phyloP scores from a whole-genome alignment of 305 asterid genomes.

The Euphrasia arctica region DNA sequence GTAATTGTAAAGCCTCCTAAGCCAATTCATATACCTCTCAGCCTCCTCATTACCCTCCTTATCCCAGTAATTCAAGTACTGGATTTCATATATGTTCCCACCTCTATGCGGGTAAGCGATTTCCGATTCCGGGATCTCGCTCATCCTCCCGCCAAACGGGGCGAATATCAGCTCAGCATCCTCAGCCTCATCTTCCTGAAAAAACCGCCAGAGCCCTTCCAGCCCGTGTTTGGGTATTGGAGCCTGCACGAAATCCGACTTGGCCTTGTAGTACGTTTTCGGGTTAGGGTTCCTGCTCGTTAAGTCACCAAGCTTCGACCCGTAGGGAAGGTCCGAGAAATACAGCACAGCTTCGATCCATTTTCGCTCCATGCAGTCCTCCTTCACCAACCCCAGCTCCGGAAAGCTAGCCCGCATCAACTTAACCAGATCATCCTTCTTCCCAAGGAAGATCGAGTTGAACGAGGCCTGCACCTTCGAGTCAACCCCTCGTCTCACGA shows the following conservation, averaged over 20 bases:
- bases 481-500: slow-evolving; percentile 20
- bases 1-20: slow-evolving; percentile 32
- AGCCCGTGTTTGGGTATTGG: slow-evolving; percentile 34
- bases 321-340: slow-evolving; percentile 43
- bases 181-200: slow-evolving; percentile 30
- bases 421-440: slow-evolving; percentile 24
- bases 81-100: slow-evolving; percentile 41
- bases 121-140: slow-evolving; percentile 30
- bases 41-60: slow-evolving; percentile 27
- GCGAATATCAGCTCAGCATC: slow-evolving; percentile 35
- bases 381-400: slow-evolving; percentile 32
- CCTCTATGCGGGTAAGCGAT: slow-evolving; percentile 41
- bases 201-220: slow-evolving; percentile 32
- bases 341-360: slow-evolving; percentile 38
- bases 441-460: slow-evolving; percentile 38
- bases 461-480: slow-evolving; percentile 35
- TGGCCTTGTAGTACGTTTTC: slow-evolving; percentile 40
- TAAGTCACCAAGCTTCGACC: slow-evolving; percentile 34
- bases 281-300: slow-evolving; percentile 33
- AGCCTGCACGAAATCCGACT: slow-evolving; percentile 35
- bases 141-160: slow-evolving; percentile 46
- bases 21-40: slow-evolving; percentile 32
- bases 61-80: slow-evolving; percentile 40
- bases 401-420: slow-evolving; percentile 40
- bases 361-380: slow-evolving; percentile 35